Conservation (phyloP, 345 rosid species). For the Dimocarpus longan region DNA sequence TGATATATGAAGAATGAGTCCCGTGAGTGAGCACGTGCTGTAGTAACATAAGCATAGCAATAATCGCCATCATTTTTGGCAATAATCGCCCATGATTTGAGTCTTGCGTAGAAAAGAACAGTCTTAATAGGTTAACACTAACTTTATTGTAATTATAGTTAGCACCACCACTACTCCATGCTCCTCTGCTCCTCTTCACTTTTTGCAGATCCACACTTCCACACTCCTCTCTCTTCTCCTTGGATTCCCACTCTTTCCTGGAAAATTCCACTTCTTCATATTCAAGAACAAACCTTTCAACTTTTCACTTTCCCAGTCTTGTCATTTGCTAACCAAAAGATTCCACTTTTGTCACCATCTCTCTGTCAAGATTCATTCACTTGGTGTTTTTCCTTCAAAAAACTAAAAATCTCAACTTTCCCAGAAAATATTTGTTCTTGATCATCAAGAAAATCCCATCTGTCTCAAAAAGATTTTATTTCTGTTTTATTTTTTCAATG, state of each 20-base stretch:
- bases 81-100: too few species aligned
- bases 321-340: background rate
- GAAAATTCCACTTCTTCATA: slow-evolving; percentile 11
- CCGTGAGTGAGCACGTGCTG: too few species aligned
- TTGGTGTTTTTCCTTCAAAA: background rate
- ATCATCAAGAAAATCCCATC: slow-evolving; percentile 11
- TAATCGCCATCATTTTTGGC: too few species aligned
- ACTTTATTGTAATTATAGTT: background rate
- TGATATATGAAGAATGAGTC: too few species aligned
- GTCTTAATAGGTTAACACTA: too few species aligned
- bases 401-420: background rate
- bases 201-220: slow-evolving; percentile 38
- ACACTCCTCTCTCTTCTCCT: slow-evolving; percentile 21
- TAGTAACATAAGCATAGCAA: too few species aligned
- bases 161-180: background rate
- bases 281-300: background rate
- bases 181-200: background rate
- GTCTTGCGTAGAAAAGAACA: too few species aligned
- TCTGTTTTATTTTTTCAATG: slow-evolving; percentile 31
- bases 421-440: background rate
- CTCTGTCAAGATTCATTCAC: background rate
- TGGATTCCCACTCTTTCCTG: slow-evolving; percentile 44
- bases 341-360: background rate
- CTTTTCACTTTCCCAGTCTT: background rate
- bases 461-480: background rate